A percentile compares a stretch with the other conserved stretches of the same genome.
Evolutionary conservation across 805 yeast species (phyloP).

Genomic region (Tetrapisispora namnaoensis): DNA sequence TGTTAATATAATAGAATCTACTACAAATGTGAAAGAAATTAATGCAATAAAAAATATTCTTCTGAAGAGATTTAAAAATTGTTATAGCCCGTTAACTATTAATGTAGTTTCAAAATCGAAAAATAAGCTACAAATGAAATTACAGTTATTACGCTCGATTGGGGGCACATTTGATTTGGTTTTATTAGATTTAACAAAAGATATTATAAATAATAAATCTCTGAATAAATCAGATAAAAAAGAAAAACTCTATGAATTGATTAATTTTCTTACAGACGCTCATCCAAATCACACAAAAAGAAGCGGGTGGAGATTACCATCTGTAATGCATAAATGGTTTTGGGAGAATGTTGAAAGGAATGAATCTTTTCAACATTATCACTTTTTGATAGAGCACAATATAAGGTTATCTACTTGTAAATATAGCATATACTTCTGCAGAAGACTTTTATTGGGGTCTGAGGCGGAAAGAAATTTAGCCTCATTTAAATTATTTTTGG

Average conservation of each 20-base stretch:
- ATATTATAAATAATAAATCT: not conserved
- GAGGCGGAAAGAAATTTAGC: constrained; percentile 20
- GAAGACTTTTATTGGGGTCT: constrained; percentile 20
- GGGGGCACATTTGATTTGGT: constrained; percentile 10
- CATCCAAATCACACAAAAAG: constrained; percentile 9
- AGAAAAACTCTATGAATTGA: constrained; percentile 11
- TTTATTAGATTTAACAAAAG: constrained; percentile 5
- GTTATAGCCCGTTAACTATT: constrained; percentile 5
- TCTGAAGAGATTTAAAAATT: constrained; percentile 3
- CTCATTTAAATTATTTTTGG: constrained; percentile 20
- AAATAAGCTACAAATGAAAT: constrained; percentile 5
- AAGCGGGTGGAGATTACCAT: constrained; percentile 13
- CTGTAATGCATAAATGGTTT: constrained; percentile 23
- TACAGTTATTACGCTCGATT: constrained; percentile 8
- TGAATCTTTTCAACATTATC: constrained; percentile 17
- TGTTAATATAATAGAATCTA: not conserved
- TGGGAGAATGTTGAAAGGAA: constrained; percentile 10
- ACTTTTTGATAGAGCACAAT: constrained; percentile 18
- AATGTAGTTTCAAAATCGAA: constrained; percentile 1
- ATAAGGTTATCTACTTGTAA: constrained; percentile 13
- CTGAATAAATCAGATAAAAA: constrained; percentile 6
- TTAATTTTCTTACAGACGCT: constrained; percentile 13
- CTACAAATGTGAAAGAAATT: not conserved
- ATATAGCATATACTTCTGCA: constrained; percentile 7
- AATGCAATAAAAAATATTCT: constrained; percentile 2